phyloP scores from a whole-genome alignment of 2,329 filamentous ascomycete species.

The Fusarium guadeloupense region DNA sequence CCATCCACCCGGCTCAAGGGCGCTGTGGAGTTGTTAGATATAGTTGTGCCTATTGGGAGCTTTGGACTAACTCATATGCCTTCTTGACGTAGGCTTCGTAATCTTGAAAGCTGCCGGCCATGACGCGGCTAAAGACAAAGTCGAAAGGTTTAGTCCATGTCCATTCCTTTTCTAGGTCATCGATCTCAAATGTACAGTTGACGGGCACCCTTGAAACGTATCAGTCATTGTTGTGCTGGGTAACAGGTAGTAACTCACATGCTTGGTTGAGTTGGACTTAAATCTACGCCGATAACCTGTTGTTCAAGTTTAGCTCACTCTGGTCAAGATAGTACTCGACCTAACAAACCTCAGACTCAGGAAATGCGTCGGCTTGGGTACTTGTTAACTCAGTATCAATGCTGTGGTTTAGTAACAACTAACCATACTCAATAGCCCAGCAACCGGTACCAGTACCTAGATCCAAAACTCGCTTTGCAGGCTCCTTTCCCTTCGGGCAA shows the following conservation, averaged over 20 bases:
- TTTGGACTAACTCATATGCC: not conserved
- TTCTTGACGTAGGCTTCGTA: constrained; percentile 4
- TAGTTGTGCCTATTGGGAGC: too few relatives aligned
- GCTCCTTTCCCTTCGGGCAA: constrained; percentile 1
- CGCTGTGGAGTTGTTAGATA: not conserved
- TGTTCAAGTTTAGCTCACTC: not conserved
- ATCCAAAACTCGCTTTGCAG: constrained; percentile 4
- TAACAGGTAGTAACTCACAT: not conserved
- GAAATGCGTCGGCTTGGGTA: not conserved
- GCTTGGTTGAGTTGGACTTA: constrained; percentile 10
- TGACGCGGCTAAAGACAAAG: constrained; percentile 6
- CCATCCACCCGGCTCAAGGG: constrained; percentile 5
- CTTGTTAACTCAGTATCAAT: not conserved
- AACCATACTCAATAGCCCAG: constrained; percentile 23
- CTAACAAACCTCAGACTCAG: not conserved
- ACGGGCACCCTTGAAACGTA: not conserved
- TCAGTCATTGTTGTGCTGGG: not conserved
- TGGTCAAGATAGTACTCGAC: not conserved
- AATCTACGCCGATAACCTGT: constrained; percentile 17
- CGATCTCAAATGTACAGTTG: constrained; percentile 12
- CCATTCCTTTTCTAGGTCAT: constrained; percentile 18
- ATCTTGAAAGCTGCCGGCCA: constrained; percentile 4
- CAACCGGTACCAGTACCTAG: constrained; percentile 12
- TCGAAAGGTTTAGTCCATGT: constrained; percentile 6
- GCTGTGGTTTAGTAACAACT: not conserved